phyloP scores from a whole-genome alignment of 139 green algal species.

The Yamagishiella unicocca region DNA sequence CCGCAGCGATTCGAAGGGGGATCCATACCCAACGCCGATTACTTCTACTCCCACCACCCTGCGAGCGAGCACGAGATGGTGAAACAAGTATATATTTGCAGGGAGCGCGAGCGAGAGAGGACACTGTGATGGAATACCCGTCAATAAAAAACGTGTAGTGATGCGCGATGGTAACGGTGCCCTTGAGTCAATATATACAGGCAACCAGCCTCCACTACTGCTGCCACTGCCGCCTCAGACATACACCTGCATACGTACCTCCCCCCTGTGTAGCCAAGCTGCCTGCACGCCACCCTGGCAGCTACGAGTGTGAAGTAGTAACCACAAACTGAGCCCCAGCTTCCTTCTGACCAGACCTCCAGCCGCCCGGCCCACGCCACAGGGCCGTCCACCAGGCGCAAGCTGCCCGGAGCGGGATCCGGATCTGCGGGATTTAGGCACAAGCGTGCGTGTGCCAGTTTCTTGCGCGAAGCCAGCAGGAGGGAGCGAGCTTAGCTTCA shows the following conservation, averaged over 20 bases:
- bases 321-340: neutral
- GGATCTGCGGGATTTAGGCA: too few relatives aligned
- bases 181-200: neutral
- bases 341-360: conserved; percentile 7
- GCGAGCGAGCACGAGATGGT: neutral
- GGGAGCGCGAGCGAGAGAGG: neutral
- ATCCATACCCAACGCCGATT: neutral
- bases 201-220: neutral
- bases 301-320: neutral
- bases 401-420: neutral
- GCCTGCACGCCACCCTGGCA: neutral
- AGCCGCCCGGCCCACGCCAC: too few relatives aligned
- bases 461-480: neutral
- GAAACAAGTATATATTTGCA: neutral
- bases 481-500: too few relatives aligned
- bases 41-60: neutral
- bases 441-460: too few relatives aligned
- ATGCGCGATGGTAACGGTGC: neutral
- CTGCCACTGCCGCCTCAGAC: neutral
- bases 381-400: conserved; percentile 7
- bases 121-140: neutral
- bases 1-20: neutral
- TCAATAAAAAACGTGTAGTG: neutral
- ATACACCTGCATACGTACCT: neutral
- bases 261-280: conserved; percentile 10